Evolutionary conservation across 2,329 filamentous ascomycete species (phyloP).

Genomic region (Trichoderma guizhouense): DNA sequence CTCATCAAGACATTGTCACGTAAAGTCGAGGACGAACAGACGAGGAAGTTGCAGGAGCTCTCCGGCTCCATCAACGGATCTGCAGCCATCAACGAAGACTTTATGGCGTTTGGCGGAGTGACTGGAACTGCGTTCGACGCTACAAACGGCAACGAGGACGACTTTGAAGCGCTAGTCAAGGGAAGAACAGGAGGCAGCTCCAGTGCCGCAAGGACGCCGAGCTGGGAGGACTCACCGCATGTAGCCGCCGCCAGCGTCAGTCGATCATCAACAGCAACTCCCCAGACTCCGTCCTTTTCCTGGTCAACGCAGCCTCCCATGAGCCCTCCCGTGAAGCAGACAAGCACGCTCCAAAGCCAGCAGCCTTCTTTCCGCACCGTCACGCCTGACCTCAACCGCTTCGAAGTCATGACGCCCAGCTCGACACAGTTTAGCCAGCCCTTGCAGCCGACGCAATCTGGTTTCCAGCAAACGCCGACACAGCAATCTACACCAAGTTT

Average conservation of each 20-base stretch:
- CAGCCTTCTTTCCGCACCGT: constrained; percentile 52
- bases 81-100: constrained; percentile 57
- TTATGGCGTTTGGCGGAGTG: constrained; percentile 67
- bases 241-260: constrained; percentile 24
- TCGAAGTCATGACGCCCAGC: constrained; percentile 55
- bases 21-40: constrained; percentile 85
- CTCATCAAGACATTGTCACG: constrained; percentile 77
- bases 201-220: constrained; percentile 39
- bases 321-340: constrained; percentile 30
- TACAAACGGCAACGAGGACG: constrained; percentile 57
- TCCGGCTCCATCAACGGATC: constrained; percentile 54
- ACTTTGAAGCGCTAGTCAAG: constrained; percentile 88
- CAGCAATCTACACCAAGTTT: constrained; percentile 38
- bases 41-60: constrained; percentile 81
- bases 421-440: constrained; percentile 63
- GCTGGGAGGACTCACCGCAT: constrained; percentile 48
- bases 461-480: constrained; percentile 28
- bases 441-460: constrained; percentile 43
- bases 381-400: constrained; percentile 55
- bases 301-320: constrained; percentile 60
- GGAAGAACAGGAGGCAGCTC: constrained; percentile 47
- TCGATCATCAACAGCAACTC: constrained; percentile 36
- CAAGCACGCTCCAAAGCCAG: constrained; percentile 35
- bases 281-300: constrained; percentile 53
- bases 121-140: constrained; percentile 57